Percentiles rank a stretch among this genome's conserved stretches.
These are phyloP conservation scores for Russula virescens DNA, from an alignment of 768 basidiomycete genomes.

Conservation along the genomic window DNA sequence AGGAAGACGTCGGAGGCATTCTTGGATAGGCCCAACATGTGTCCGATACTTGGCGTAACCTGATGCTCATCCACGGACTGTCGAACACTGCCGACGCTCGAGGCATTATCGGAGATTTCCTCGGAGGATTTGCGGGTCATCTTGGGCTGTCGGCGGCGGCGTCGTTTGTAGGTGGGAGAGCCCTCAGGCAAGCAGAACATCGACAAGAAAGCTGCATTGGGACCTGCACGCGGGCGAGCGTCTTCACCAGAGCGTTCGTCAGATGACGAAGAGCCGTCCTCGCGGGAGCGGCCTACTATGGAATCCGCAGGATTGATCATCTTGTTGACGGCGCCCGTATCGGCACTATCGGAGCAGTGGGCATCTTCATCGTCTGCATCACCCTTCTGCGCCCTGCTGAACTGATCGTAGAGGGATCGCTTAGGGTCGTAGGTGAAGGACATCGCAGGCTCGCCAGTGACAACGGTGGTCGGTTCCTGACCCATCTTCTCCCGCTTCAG, in stretches of 20 bases:
- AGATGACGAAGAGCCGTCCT: constrained; percentile 18
- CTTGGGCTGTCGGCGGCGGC: constrained; percentile 67
- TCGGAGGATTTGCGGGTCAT: constrained; percentile 33
- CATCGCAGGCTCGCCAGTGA: constrained; percentile 74
- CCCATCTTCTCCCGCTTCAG: constrained; percentile 94
- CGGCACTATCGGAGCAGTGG: constrained; percentile 25
- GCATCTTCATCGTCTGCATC: constrained; percentile 30
- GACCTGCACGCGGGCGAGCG: constrained; percentile 25
- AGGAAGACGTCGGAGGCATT: constrained; percentile 25
- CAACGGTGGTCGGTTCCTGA: constrained; percentile 73
- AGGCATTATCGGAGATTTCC: constrained; percentile 23
- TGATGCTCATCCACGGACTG: constrained; percentile 29
- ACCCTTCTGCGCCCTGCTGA: constrained; percentile 43
- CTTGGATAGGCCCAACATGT: constrained; percentile 20
- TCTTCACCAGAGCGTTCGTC: constrained; percentile 26
- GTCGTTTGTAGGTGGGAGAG: constrained; percentile 82
- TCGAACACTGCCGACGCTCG: constrained; percentile 20
- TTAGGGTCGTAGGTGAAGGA: constrained; percentile 88
- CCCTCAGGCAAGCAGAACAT: constrained; percentile 79
- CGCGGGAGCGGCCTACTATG: constrained; percentile 18
- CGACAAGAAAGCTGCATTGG: constrained; percentile 46
- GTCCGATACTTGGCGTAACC: constrained; percentile 26
- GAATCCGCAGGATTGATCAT: constrained; percentile 24
- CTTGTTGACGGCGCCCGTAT: constrained; percentile 18
- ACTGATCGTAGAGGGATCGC: constrained; percentile 84